A percentile compares a stretch with the other conserved stretches of the same genome.
phyloP scores from a whole-genome alignment of 108 stramenopile species.

The Cyclotella sp. region DNA sequence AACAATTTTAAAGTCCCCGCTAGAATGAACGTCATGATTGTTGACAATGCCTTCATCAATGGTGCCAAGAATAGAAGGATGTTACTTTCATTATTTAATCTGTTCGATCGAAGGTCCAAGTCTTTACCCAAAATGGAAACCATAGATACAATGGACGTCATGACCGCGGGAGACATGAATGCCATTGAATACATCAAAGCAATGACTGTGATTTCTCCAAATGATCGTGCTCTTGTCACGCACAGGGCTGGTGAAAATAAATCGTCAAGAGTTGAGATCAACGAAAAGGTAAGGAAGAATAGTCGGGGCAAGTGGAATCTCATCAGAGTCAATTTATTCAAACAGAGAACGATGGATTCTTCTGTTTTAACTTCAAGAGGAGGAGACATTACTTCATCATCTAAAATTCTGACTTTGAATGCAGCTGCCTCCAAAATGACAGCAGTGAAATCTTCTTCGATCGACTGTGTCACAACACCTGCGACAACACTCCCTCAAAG shows the following conservation, averaged over 20 bases:
- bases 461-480: not conserved
- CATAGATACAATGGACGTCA: constrained; percentile 1
- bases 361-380: not conserved
- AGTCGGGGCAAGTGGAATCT: not conserved
- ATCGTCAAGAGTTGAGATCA: not conserved
- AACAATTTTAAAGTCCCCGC: not conserved
- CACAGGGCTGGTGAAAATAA: not conserved
- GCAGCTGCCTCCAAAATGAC: not conserved
- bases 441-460: not conserved
- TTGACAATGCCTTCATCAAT: not conserved
- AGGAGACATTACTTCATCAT: constrained; percentile 2
- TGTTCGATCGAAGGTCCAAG: constrained; percentile 5
- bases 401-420: not conserved
- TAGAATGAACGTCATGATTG: not conserved
- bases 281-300: not conserved
- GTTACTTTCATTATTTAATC: not conserved
- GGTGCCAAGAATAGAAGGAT: not conserved
- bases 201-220: constrained; percentile 2
- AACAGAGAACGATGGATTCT: not conserved
- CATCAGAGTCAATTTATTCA: not conserved
- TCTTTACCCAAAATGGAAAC: not conserved
- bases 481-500: not conserved
- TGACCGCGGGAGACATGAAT: constrained; percentile 9
- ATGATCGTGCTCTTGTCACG: not conserved
- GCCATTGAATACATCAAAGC: constrained; percentile 3